Percentiles rank a stretch among this genome's conserved stretches.
Evolutionary conservation across 805 yeast genomes (phyloP).

Genomic region (Ogataea wickerhamii): DNA sequence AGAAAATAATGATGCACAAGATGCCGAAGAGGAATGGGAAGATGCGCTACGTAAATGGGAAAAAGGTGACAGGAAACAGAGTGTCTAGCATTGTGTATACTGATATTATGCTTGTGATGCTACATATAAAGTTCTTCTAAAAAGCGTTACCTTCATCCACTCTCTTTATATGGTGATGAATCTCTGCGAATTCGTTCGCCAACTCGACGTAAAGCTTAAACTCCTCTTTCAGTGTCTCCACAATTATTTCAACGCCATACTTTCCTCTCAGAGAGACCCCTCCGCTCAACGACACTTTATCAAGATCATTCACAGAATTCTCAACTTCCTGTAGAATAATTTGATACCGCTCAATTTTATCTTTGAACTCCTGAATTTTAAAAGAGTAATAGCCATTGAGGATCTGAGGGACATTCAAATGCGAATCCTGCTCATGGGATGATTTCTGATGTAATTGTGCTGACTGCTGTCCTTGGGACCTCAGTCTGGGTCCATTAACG

Average conservation of each 20-base stretch:
- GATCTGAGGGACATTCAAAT: slow-evolving; percentile 50
- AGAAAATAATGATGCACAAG: slow-evolving; percentile 38
- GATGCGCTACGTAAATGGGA: slow-evolving; percentile 59
- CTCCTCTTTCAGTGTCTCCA: slow-evolving; percentile 63
- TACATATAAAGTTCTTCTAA: neutral
- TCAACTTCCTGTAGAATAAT: slow-evolving; percentile 53
- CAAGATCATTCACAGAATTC: slow-evolving; percentile 58
- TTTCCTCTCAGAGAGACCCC: slow-evolving; percentile 29
- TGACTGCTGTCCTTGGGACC: slow-evolving; percentile 11
- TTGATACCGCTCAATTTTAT: slow-evolving; percentile 48
- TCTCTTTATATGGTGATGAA: slow-evolving; percentile 51
- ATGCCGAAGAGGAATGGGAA: slow-evolving; percentile 73
- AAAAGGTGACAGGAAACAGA: slow-evolving; percentile 2
- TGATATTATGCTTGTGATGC: neutral
- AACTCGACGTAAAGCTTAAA: slow-evolving; percentile 69
- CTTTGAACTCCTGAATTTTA: slow-evolving; percentile 38
- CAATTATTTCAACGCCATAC: slow-evolving; percentile 46
- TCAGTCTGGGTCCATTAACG: slow-evolving; percentile 29
- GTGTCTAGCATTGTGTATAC: too few species aligned
- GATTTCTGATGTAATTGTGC: slow-evolving; percentile 27
- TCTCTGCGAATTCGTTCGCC: slow-evolving; percentile 68
- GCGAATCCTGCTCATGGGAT: slow-evolving; percentile 32
- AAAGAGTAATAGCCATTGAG: slow-evolving; percentile 48
- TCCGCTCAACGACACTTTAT: slow-evolving; percentile 34
- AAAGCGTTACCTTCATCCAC: slow-evolving; percentile 15